Base-by-base conservation (phyloP, 208 protist species). In the Acanthamoeba quina region DNA sequence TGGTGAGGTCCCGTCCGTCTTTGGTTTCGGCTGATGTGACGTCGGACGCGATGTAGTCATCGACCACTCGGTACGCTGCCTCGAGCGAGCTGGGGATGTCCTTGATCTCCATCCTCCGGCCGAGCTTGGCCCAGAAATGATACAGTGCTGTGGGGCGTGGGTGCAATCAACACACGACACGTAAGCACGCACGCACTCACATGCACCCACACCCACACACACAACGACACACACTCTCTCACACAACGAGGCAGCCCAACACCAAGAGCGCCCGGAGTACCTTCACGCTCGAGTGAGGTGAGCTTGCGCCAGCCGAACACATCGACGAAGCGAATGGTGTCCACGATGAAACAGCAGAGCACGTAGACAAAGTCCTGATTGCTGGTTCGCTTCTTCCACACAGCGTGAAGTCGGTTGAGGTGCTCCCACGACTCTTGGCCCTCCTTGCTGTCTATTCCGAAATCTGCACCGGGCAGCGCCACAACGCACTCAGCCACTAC, bases 311-410 rank as follows among this genome's bases (percentile, higher is more conserved):
- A 76, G n/a, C 68, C 68, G 19, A 76, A 76, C 5, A 76, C 68
- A 19, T 76, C 29, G 31, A 76, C 47, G 68, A 76, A 76, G 19
- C 68, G 68, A 10, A 76, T 76, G n/a, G 68, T 76, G 68, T 76
- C 68, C 1, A 76, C 68, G 37, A 76, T 41, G 68, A 76, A 76
- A 19, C 68, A 76, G 68, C 68, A 76, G 1, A 76, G 68, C 37
- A 76, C 68, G 68, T 76, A 76, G 68, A 76, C 68, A 44, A 76
- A 76, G 31, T 76, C 68, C 29, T 41, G 13, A 41, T 76, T 76
- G n/a, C 7, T 34, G 10, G 19, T 76, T 15, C 68, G 68, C 5
- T 47, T 34, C 37, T 76, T 76, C 68, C 68, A 76, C 68, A 76
- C 13, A 10, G 21, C 68, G 19, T 76, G 68, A 7, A 76, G 13